Percentiles rank a stretch among this genome's conserved stretches.
Evolutionary conservation across 2,329 filamentous ascomycete species (phyloP).

Genomic region (Fusarium denticulatum): DNA sequence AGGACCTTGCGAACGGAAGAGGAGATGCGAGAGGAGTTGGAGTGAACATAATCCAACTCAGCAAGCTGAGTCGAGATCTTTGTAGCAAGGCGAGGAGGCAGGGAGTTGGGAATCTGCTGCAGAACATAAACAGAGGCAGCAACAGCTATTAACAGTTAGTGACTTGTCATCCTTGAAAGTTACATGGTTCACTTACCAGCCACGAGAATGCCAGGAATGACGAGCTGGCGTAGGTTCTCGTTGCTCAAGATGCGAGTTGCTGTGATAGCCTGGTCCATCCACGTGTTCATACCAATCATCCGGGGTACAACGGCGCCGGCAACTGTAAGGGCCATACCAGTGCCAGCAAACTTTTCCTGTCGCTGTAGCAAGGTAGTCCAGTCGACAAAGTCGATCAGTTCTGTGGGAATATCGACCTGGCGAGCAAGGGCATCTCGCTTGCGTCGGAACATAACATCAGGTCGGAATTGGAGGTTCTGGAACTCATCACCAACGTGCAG

Average conservation of each 20-base stretch:
- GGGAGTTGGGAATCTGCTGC: conserved; percentile 85
- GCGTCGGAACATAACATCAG: conserved; percentile 93
- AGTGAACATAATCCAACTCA: conserved; percentile 90
- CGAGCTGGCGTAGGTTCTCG: conserved; percentile 80
- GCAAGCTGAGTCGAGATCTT: conserved; percentile 86
- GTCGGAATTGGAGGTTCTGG: conserved; percentile 84
- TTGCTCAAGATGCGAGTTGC: conserved; percentile 83
- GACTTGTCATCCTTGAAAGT: neutral
- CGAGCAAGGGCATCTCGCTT: conserved; percentile 83
- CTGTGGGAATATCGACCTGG: conserved; percentile 87
- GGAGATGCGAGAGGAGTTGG: conserved; percentile 86
- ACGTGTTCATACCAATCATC: conserved; percentile 83
- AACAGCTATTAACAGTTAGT: conserved; percentile 62
- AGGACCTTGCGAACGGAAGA: conserved; percentile 88
- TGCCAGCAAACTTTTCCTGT: conserved; percentile 94
- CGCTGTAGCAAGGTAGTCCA: conserved; percentile 81
- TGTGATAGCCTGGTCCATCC: conserved; percentile 87
- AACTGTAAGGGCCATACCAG: conserved; percentile 92
- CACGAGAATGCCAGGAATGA: conserved; percentile 81
- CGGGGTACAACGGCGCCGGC: conserved; percentile 85
- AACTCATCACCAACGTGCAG: conserved; percentile 90
- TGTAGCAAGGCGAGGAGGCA: conserved; percentile 83
- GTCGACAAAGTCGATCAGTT: conserved; percentile 95
- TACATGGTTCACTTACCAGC: conserved; percentile 69
- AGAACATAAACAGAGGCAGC: conserved; percentile 84